A percentile compares a stretch with the other conserved stretches of the same genome.
phyloP scores from a whole-genome alignment of 208 protist genomes.

The Trypanosoma vivax region DNA sequence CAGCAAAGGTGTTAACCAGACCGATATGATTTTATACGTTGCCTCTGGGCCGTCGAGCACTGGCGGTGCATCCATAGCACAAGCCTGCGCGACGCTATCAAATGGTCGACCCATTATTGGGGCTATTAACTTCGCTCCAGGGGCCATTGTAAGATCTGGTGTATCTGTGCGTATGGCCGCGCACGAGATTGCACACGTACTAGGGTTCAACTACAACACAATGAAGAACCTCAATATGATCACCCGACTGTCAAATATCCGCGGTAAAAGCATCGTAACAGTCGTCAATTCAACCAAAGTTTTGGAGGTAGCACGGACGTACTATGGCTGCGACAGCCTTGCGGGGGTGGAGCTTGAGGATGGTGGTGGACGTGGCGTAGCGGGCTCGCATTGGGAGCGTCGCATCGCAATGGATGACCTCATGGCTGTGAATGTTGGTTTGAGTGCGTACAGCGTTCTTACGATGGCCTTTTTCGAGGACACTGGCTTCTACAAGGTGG shows the following conservation, averaged over 20 bases:
- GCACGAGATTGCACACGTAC: slow-evolving; percentile 33
- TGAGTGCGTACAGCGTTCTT: slow-evolving; percentile 50
- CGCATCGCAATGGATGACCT: slow-evolving; percentile 75
- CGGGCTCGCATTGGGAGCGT: slow-evolving; percentile 83
- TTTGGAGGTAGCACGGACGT: slow-evolving; percentile 23
- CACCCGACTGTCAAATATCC: neutral
- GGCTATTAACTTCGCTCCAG: slow-evolving; percentile 16
- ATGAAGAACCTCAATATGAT: slow-evolving; percentile 3
- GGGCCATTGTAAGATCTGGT: neutral
- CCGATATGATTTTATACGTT: slow-evolving; percentile 71
- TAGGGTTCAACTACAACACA: slow-evolving; percentile 17
- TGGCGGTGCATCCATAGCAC: slow-evolving; percentile 35
- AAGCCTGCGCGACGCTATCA: slow-evolving; percentile 18
- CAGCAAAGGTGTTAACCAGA: slow-evolving; percentile 26
- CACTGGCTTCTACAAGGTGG: slow-evolving; percentile 70
- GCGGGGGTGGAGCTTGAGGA: slow-evolving; percentile 76
- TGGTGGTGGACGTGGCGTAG: slow-evolving; percentile 31
- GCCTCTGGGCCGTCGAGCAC: slow-evolving; percentile 21
- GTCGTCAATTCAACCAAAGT: slow-evolving; percentile 19
- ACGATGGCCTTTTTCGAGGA: slow-evolving; percentile 83
- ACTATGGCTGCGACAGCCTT: slow-evolving; percentile 61
- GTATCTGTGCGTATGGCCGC: slow-evolving; percentile 14
- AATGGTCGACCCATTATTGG: slow-evolving; percentile 17
- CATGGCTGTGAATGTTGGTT: slow-evolving; percentile 40
- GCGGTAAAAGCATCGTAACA: neutral